Evolutionary conservation across 805 yeast genomes (phyloP).

Genomic region (Phaffomyces thermotolerans): DNA sequence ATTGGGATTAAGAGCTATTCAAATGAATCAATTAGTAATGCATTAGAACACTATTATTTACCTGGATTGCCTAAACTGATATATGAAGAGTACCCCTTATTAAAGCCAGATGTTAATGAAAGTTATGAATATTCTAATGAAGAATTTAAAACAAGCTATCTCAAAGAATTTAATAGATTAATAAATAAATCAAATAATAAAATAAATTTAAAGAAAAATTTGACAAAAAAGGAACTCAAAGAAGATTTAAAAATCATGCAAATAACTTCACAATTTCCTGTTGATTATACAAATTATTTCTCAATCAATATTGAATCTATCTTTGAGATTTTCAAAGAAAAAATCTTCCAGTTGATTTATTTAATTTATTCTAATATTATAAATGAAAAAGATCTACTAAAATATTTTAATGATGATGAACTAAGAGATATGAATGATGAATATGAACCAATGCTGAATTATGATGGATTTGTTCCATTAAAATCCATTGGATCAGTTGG

Average conservation of each 20-base stretch:
- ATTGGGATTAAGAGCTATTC: slow-evolving; percentile 13
- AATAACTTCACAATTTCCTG: slow-evolving; percentile 2
- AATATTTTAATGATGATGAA: slow-evolving; percentile 11
- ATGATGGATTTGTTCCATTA: slow-evolving; percentile 9
- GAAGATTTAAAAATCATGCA: no score
- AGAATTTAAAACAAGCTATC: slow-evolving; percentile 8
- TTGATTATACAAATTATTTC: slow-evolving; percentile 9
- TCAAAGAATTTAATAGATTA: slow-evolving; percentile 10
- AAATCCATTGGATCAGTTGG: slow-evolving; percentile 22
- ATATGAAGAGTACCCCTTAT: slow-evolving; percentile 21
- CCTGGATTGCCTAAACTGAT: slow-evolving; percentile 19
- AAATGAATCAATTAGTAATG: slow-evolving; percentile 7
- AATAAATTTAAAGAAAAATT: background rate
- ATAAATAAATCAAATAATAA: background rate
- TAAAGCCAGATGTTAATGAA: slow-evolving; percentile 13
- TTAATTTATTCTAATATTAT: no score
- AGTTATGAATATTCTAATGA: slow-evolving; percentile 15
- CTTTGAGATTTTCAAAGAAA: slow-evolving; percentile 10
- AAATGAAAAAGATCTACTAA: slow-evolving; percentile 5
- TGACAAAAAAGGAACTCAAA: no score
- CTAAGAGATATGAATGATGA: slow-evolving; percentile 7
- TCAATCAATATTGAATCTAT: slow-evolving; percentile 11
- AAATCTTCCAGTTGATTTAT: background rate
- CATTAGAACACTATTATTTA: slow-evolving; percentile 14
- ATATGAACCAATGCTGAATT: slow-evolving; percentile 10